Percentiles rank a stretch among this genome's conserved stretches.
phyloP scores from a whole-genome alignment of 139 green algal species.

The Chlamydomonas incerta region DNA sequence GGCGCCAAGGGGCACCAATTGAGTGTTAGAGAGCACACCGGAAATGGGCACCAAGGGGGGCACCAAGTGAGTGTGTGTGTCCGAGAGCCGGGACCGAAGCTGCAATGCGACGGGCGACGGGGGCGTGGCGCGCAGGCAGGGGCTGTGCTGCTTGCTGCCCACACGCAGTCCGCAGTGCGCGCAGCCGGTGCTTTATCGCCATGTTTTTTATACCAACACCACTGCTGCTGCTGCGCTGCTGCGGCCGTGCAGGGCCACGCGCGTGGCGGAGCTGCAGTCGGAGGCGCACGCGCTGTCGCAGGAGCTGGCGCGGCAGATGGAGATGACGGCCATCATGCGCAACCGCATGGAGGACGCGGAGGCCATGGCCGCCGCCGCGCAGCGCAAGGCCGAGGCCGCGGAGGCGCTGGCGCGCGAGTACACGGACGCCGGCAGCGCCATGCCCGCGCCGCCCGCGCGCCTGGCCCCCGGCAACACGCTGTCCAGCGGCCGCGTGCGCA shows the following conservation, averaged over 20 bases:
- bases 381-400: constrained; percentile 23
- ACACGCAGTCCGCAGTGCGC: no score
- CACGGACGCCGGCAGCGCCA: constrained; percentile 4
- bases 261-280: constrained; percentile 33
- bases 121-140: no score
- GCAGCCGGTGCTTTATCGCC: no score
- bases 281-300: constrained; percentile 23
- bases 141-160: no score
- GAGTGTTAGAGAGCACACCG: no score
- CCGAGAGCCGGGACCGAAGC: no score
- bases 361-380: constrained; percentile 10
- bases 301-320: constrained; percentile 35
- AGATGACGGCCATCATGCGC: constrained; percentile 28
- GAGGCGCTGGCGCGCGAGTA: constrained; percentile 25
- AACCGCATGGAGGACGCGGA: constrained; percentile 32
- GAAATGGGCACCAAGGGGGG: no score
- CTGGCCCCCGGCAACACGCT: constrained; percentile 33
- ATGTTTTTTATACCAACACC: no score
- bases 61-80: no score
- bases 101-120: no score
- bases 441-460: constrained; percentile 20
- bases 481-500: constrained; percentile 14
- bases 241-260: background rate
- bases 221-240: no score
- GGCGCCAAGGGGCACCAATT: no score